A percentile compares a stretch with the other conserved stretches of the same genome.
Evolutionary conservation across 192 early-diverging fungal species (phyloP).

Genomic region (Diversispora eburnea): DNA sequence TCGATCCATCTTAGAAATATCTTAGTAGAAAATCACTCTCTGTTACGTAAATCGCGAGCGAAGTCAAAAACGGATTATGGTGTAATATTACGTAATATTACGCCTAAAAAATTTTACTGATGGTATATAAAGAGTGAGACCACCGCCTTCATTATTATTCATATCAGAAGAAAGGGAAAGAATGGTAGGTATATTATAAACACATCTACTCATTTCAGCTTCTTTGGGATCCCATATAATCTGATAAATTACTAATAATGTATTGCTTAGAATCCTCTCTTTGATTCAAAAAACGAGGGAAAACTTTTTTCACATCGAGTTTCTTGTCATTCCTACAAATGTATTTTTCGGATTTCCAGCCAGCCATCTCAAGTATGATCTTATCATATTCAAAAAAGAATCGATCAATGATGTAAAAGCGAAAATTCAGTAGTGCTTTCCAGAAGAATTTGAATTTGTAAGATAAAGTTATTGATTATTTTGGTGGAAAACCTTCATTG

Average conservation of each 20-base stretch:
- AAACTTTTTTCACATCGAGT: conserved; percentile 18
- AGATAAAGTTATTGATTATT: conserved; percentile 24
- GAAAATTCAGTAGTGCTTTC: conserved; percentile 5
- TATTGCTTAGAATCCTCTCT: not conserved
- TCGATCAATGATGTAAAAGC: conserved; percentile 22
- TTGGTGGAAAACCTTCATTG: not conserved
- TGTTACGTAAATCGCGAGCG: too few relatives aligned
- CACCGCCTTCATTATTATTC: too few relatives aligned
- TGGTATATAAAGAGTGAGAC: too few relatives aligned
- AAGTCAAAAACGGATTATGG: too few relatives aligned
- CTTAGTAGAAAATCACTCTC: too few relatives aligned
- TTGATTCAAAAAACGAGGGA: not conserved
- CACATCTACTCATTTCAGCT: too few relatives aligned
- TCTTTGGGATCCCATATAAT: too few relatives aligned
- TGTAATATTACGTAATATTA: too few relatives aligned
- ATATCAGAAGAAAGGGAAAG: too few relatives aligned
- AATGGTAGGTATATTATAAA: too few relatives aligned
- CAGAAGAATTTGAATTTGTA: conserved; percentile 17
- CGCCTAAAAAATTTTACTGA: too few relatives aligned
- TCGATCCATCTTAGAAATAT: too few relatives aligned
- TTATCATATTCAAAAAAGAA: conserved; percentile 22
- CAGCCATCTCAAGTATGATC: conserved; percentile 2
- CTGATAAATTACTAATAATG: not conserved
- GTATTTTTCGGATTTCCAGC: conserved; percentile 20
- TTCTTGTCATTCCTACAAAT: conserved; percentile 15